Percentiles rank a stretch among this genome's conserved stretches.
Conservation (phyloP, 2,329 filamentous ascomycete species). For the Monilinia fructicola region DNA sequence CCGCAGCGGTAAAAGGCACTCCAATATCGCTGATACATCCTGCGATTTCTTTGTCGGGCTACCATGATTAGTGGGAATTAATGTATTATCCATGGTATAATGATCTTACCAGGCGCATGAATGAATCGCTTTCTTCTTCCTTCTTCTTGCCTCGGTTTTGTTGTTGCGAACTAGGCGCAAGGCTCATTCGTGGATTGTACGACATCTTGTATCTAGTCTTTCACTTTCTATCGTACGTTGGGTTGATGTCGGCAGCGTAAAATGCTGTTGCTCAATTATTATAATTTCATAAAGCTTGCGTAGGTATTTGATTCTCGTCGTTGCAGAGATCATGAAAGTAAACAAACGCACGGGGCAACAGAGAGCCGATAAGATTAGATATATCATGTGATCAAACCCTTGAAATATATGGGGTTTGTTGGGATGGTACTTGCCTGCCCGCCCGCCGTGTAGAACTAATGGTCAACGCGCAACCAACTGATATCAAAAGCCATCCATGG, state of each 20-base stretch:
- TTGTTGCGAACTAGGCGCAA: slow-evolving; percentile 49
- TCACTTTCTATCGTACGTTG: neutral
- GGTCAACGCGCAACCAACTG: neutral
- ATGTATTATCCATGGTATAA: slow-evolving; percentile 7
- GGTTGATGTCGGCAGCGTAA: neutral
- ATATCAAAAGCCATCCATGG: too few relatives aligned
- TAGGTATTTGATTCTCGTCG: neutral
- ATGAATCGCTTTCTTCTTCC: slow-evolving; percentile 56
- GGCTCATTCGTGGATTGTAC: slow-evolving; percentile 53
- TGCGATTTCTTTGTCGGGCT: slow-evolving; percentile 76
- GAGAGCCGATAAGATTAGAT: slow-evolving; percentile 14
- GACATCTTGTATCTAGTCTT: slow-evolving; percentile 43
- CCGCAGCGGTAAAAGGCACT: slow-evolving; percentile 79
- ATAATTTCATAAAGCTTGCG: neutral
- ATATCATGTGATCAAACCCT: neutral
- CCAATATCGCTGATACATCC: slow-evolving; percentile 97
- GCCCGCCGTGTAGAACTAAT: neutral
- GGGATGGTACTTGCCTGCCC: too few relatives aligned
- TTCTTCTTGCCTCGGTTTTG: slow-evolving; percentile 52
- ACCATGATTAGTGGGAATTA: slow-evolving; percentile 27
- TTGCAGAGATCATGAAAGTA: slow-evolving; percentile 21
- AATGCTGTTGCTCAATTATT: neutral
- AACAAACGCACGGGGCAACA: slow-evolving; percentile 24
- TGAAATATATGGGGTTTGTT: too few relatives aligned
- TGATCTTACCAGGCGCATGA: slow-evolving; percentile 54